Evolutionary conservation across 2,329 filamentous ascomycete species (phyloP).

Genomic region (Hymenoscyphus linearis): DNA sequence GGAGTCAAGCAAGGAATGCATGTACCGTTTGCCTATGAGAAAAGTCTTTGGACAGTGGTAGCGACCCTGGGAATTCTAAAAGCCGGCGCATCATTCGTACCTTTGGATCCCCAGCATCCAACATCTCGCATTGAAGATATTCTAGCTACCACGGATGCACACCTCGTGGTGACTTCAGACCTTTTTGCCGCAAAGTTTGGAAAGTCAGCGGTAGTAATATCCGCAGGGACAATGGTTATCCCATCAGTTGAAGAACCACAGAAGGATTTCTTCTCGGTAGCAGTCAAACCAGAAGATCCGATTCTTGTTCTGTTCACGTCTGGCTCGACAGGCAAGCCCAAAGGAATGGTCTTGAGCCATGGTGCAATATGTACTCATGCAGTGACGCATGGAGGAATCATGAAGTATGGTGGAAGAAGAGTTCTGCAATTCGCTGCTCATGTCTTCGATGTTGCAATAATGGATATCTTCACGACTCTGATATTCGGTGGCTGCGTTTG

Average conservation of each 20-base stretch:
- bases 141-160: not conserved
- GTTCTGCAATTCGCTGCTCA: constrained; percentile 22
- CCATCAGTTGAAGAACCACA: not conserved
- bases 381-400: constrained; percentile 5
- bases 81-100: constrained; percentile 26
- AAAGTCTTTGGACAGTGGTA: constrained; percentile 23
- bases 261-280: not conserved
- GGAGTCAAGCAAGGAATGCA: constrained; percentile 14
- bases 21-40: constrained; percentile 26
- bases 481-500: constrained; percentile 20
- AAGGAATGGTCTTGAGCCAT: constrained; percentile 16
- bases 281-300: not conserved
- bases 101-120: constrained; percentile 29
- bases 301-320: not conserved
- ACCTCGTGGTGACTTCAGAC: not conserved
- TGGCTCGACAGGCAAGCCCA: constrained; percentile 25
- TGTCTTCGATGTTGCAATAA: constrained; percentile 19
- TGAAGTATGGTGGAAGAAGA: constrained; percentile 5
- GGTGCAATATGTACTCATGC: constrained; percentile 8
- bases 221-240: not conserved
- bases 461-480: constrained; percentile 19
- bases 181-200: not conserved
- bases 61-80: constrained; percentile 23
- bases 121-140: constrained; percentile 12
- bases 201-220: not conserved